Conservation (phyloP, 176 grass and related monocot species). For the Elymus sibiricus region DNA sequence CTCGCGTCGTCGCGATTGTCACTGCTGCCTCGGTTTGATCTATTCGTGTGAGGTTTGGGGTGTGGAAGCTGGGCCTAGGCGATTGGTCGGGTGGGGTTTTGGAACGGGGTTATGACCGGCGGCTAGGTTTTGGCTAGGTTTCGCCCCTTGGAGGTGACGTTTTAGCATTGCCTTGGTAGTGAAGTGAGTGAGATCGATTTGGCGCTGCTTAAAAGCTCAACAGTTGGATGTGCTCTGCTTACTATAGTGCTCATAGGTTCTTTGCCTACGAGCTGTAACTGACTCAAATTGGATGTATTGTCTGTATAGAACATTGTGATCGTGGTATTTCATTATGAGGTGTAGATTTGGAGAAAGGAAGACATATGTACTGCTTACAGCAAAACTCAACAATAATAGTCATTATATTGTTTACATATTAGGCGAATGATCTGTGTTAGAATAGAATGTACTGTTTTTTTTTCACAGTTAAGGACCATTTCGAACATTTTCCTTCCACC, state of each 20-base stretch:
- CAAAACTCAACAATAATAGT: neutral
- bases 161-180: neutral
- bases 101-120: neutral
- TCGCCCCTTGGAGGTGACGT: neutral
- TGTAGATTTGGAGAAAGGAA: neutral
- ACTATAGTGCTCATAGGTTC: neutral
- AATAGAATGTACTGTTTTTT: neutral
- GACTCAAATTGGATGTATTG: neutral
- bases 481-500: neutral
- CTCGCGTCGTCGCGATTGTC: neutral
- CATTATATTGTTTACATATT: neutral
- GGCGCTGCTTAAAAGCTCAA: neutral
- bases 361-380: no score
- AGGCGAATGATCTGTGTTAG: neutral
- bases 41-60: neutral
- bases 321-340: neutral
- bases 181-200: neutral
- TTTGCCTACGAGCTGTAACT: neutral
- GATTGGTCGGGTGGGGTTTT: neutral
- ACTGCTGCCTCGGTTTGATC: conserved; percentile 7
- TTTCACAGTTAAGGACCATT: neutral
- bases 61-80: neutral
- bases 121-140: neutral
- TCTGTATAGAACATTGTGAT: neutral
- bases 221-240: neutral